A percentile compares a stretch with the other conserved stretches of the same genome.
These are phyloP conservation scores for Zhuliangozyma parablackwelliae DNA, from an alignment of 1,139 yeast genomes.

Conservation along the genomic window DNA sequence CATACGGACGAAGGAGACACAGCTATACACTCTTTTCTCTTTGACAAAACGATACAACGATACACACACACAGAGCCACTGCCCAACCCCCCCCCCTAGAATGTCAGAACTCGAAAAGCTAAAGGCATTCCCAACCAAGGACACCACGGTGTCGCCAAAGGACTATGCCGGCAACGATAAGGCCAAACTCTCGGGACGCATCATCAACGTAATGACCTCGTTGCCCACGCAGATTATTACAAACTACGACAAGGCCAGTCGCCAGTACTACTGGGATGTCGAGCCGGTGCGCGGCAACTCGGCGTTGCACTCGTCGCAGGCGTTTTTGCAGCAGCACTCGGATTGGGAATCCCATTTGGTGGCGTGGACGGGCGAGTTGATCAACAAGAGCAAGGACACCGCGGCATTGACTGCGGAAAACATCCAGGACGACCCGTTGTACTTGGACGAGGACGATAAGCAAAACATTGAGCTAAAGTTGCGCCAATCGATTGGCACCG, in stretches of 20 bases:
- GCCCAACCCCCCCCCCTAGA: neutral
- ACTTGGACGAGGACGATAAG: slow-evolving; percentile 57
- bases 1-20: too few relatives aligned
- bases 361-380: slow-evolving; percentile 95
- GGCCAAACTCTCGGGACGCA: slow-evolving; percentile 53
- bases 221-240: slow-evolving; percentile 60
- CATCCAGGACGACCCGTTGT: slow-evolving; percentile 54
- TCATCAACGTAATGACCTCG: slow-evolving; percentile 64
- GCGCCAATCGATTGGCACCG: slow-evolving; percentile 38
- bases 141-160: slow-evolving; percentile 24
- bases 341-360: slow-evolving; percentile 85
- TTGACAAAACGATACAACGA: too few relatives aligned
- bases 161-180: slow-evolving; percentile 23
- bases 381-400: slow-evolving; percentile 25
- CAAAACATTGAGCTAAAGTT: slow-evolving; percentile 40
- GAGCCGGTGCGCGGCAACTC: slow-evolving; percentile 76
- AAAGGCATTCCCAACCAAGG: slow-evolving; percentile 3
- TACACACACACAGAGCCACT: neutral
- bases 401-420: slow-evolving; percentile 16
- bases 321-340: slow-evolving; percentile 58
- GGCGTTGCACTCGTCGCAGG: slow-evolving; percentile 74
- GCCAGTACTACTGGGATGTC: slow-evolving; percentile 45
- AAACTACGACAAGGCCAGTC: slow-evolving; percentile 22
- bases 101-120: slow-evolving; percentile 6
- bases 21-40: too few relatives aligned